Base-by-base conservation (phyloP, 2,329 filamentous ascomycete genomes). In the Colletotrichum lentis region DNA sequence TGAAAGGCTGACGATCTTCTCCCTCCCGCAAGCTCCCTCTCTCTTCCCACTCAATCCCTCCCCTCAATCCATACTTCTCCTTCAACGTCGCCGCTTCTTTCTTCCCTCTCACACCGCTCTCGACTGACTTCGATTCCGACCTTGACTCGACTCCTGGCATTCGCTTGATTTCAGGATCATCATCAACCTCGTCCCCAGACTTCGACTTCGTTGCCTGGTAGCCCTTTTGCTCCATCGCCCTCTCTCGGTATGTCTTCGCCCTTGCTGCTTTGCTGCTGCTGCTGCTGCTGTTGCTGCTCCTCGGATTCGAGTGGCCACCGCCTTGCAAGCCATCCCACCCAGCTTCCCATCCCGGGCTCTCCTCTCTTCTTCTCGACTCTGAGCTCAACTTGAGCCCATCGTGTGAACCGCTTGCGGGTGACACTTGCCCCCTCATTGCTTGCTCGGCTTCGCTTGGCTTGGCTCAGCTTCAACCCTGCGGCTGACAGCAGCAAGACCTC, bases 1-100 rank as follows among this genome's bases (percentile, higher is more conserved):
- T 68, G 65, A 69, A 71, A 69, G 70, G 70, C 70, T 71, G 70
- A 71, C 70, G 69, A 70, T 71, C 70, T 61, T 69, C 70, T 71
- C 57, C 69, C 67, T 70, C 64, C 56, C 64, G 50, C 44, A 67
- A 52, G 63, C 43, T 44, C 55, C 31, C 31, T 67, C 52, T 56
- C 57, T 70, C 68, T 57, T 63, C 59, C 70, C 57, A 64, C 70
- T 62, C 58, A 69, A 35, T 37, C 61, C 60, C 50, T 68, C 62
- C 59, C 69, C 63, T 46, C 55, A 52, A 62, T 65, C 63, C 64
- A 67, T 69, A 70, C 67, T 63, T 70, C 60, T 69, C 67, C 56
- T 64, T 61, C 67, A 66, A 64, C 62, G 53, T 63, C 62, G 66
- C 62, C 66, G 69, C 66, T 69, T 69, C 68, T 69, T 62, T 60